Evolutionary conservation across 495 filamentous ascomycete genomes (phyloP), one percentile per base, ranked within the genome.

Genomic region (Chaetomium fimeti): DNA sequence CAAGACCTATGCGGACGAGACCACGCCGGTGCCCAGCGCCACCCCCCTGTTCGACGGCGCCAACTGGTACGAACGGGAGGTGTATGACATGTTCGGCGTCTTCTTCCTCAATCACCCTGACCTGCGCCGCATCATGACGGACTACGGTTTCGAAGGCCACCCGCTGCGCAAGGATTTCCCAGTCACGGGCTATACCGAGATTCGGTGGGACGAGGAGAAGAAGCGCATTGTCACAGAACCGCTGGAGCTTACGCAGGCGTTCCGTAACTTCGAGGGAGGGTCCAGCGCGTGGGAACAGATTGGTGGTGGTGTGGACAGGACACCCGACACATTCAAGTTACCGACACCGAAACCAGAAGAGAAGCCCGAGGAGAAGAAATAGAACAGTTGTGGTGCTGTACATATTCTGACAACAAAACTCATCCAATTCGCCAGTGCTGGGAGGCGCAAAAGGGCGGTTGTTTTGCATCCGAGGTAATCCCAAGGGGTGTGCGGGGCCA

Each of bases 131-230:
- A 98, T 99, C 81, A 95, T 99, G 93, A 99, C 95, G 47, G 95
- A 99, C 73, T 99, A 99, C 77, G 95, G 95, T 55, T 99, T 99
- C 73, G 95, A 99, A 75, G 95, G 95, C 24, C 93, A 98, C 81
- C 95, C 95, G 11, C 79, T 99, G 72, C 83, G 95, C 74, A 99
- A 99, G 78, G 95, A 99, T 72, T 99, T 99, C 78, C 95, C 95
- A 32, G 79, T 98, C 76, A 98, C 95, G 24, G 95, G 95, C 45
- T 99, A 99, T 81, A 99, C 95, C 58, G 95, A 99, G 85, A 88
- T 99, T 57, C 83, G 95, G 65, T 99, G 92, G 71, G 93, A 97
- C 72, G 95, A 99, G 77, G 95, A 98, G 85, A 99, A 98, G 89
- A 98, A 99, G 86, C 85, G 95, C 60, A 97, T 98, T 75, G 93